Evolutionary conservation across 2,329 filamentous ascomycete genomes (phyloP).

Genomic region (Pyricularia pennisetigena): DNA sequence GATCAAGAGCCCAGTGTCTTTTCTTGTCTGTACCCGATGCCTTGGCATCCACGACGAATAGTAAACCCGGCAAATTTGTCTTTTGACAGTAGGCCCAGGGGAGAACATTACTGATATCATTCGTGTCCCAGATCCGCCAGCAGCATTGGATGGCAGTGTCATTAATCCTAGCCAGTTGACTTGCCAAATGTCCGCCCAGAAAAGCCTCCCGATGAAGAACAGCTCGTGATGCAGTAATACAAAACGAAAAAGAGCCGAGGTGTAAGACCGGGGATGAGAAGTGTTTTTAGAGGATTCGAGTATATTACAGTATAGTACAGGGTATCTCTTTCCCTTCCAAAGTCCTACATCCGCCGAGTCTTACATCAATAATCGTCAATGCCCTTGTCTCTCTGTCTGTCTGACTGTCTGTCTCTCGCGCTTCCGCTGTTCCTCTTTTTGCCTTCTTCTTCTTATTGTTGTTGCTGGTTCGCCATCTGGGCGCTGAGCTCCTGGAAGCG

Average conservation of each 20-base stretch:
- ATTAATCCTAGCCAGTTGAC: background rate
- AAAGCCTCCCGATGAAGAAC: background rate
- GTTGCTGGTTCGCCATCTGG: constrained; percentile 37
- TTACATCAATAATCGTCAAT: background rate
- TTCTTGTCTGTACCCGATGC: too few species aligned
- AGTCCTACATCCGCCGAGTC: background rate
- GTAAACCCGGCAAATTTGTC: background rate
- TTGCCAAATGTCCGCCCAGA: background rate
- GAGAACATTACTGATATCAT: background rate
- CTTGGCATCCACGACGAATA: background rate
- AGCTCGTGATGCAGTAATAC: background rate
- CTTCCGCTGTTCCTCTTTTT: background rate
- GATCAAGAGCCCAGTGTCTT: background rate
- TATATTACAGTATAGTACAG: constrained; percentile 5
- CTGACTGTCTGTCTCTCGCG: too few species aligned
- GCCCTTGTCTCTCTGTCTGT: background rate
- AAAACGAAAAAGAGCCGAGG: background rate
- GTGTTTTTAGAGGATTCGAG: background rate
- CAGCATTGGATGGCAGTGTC: too few species aligned
- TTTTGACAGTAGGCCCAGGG: background rate
- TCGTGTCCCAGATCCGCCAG: background rate
- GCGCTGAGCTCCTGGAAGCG: constrained; percentile 69
- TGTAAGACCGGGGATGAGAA: background rate
- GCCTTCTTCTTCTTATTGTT: constrained; percentile 19
- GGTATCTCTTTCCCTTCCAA: constrained; percentile 3